Conservation (phyloP, 1,139 yeast genomes). For the Saccharomyces hybrid region DNA sequence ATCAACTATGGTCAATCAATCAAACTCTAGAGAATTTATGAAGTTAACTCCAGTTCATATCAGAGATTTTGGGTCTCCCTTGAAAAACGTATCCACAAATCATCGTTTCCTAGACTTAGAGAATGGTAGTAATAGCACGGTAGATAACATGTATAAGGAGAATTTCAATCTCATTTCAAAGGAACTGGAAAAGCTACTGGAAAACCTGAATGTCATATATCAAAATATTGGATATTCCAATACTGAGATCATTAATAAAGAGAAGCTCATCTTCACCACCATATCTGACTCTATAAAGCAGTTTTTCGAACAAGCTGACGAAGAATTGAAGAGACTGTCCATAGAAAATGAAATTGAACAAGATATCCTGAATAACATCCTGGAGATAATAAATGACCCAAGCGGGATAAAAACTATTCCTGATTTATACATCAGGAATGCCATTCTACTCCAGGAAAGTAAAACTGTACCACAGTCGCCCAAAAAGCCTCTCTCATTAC, state of each 20-base stretch:
- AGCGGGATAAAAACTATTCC: conserved; percentile 35
- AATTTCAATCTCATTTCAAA: conserved; percentile 31
- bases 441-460: conserved; percentile 26
- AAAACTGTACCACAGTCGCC: conserved; percentile 30
- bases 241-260: conserved; percentile 33
- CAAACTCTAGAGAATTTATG: conserved; percentile 8
- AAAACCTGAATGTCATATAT: conserved; percentile 32
- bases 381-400: conserved; percentile 32
- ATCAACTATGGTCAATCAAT: conserved; percentile 3
- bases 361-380: conserved; percentile 27
- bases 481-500: conserved; percentile 30
- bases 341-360: conserved; percentile 28
- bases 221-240: conserved; percentile 36
- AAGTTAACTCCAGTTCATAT: conserved; percentile 21
- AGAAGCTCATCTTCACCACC: conserved; percentile 31
- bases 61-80: conserved; percentile 19
- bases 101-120: neutral
- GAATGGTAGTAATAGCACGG: neutral
- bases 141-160: conserved; percentile 22
- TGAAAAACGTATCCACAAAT: conserved; percentile 7
- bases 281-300: conserved; percentile 33
- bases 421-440: conserved; percentile 35
- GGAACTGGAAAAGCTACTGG: conserved; percentile 31
- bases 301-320: conserved; percentile 32
- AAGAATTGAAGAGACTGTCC: conserved; percentile 28